These are phyloP conservation scores for Ceratocystis cubensis DNA, from an alignment of 2,329 filamentous ascomycete genomes.

Conservation along the genomic window DNA sequence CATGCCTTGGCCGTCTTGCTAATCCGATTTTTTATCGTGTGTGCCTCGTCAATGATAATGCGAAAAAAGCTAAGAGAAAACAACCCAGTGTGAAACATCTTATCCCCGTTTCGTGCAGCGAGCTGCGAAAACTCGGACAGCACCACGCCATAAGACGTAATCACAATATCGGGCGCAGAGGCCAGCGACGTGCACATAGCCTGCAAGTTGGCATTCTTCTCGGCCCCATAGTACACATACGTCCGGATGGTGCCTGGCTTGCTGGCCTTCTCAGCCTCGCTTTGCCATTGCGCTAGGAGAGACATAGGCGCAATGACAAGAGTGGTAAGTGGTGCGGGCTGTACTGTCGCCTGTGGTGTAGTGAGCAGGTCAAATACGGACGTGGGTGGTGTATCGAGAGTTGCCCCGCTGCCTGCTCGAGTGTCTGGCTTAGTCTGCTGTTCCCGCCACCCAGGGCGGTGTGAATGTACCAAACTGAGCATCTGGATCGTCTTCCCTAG, in stretches of 20 bases:
- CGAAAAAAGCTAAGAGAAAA: slow-evolving; percentile 94
- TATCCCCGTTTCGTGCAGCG: slow-evolving; percentile 44
- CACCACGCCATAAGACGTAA: slow-evolving; percentile 88
- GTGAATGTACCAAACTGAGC: slow-evolving; percentile 81
- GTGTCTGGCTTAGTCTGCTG: neutral
- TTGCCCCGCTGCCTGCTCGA: neutral
- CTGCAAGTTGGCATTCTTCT: slow-evolving; percentile 69
- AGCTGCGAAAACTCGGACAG: slow-evolving; percentile 60
- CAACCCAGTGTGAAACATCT: slow-evolving; percentile 54
- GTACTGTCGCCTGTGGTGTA: slow-evolving; percentile 29
- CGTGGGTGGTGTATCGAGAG: neutral
- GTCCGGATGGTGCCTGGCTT: slow-evolving; percentile 68
- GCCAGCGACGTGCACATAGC: slow-evolving; percentile 66
- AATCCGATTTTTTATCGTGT: slow-evolving; percentile 78
- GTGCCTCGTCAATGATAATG: slow-evolving; percentile 88
- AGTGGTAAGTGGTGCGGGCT: slow-evolving; percentile 73
- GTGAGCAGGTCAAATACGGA: slow-evolving; percentile 14
- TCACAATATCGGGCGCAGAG: slow-evolving; percentile 75
- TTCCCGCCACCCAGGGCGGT: slow-evolving; percentile 34
- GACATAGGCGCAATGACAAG: slow-evolving; percentile 96
- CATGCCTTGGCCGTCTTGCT: slow-evolving; percentile 94
- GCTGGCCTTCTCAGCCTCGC: slow-evolving; percentile 84
- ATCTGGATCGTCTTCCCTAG: slow-evolving; percentile 98
- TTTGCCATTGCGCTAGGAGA: slow-evolving; percentile 91
- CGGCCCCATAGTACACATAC: slow-evolving; percentile 82